A percentile compares a stretch with the other conserved stretches of the same genome.
phyloP scores from a whole-genome alignment of 495 filamentous ascomycete genomes.

The Haplographium delicatum region DNA sequence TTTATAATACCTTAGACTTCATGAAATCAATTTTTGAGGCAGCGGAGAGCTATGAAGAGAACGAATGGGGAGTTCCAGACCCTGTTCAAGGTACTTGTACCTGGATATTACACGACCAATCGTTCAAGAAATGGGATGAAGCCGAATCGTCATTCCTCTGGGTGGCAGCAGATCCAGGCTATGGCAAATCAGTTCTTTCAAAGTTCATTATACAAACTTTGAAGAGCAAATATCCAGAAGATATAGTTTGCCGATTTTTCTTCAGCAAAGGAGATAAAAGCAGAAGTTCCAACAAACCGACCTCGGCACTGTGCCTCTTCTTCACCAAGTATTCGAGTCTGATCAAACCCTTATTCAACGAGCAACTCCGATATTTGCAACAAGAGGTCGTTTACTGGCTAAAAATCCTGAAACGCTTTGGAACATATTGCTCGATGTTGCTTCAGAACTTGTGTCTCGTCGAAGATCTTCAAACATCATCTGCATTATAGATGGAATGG shows the following conservation, averaged over 20 bases:
- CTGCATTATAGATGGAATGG: constrained; percentile 39
- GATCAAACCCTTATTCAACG: not conserved
- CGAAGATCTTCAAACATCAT: constrained; percentile 32
- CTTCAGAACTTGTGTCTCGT: constrained; percentile 11
- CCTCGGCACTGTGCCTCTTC: not conserved
- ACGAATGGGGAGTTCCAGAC: no score
- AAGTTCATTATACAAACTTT: constrained; percentile 35
- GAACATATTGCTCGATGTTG: not conserved
- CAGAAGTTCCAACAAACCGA: not conserved
- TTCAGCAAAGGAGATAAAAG: not conserved
- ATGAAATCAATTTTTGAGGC: no score
- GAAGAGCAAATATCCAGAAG: constrained; percentile 29
- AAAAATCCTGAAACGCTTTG: not conserved
- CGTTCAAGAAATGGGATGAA: not conserved
- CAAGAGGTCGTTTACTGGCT: not conserved
- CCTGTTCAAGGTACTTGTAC: not conserved
- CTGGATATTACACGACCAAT: not conserved
- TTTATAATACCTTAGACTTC: no score
- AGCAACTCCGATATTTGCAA: not conserved
- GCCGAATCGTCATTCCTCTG: constrained; percentile 28
- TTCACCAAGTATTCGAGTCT: not conserved
- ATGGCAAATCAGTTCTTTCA: constrained; percentile 42
- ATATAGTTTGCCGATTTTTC: not conserved
- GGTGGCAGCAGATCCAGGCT: constrained; percentile 38
- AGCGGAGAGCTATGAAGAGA: no score